Evolutionary conservation across 257 asterid genomes (phyloP).

Genomic region (Rauvolfia tetraphylla): DNA sequence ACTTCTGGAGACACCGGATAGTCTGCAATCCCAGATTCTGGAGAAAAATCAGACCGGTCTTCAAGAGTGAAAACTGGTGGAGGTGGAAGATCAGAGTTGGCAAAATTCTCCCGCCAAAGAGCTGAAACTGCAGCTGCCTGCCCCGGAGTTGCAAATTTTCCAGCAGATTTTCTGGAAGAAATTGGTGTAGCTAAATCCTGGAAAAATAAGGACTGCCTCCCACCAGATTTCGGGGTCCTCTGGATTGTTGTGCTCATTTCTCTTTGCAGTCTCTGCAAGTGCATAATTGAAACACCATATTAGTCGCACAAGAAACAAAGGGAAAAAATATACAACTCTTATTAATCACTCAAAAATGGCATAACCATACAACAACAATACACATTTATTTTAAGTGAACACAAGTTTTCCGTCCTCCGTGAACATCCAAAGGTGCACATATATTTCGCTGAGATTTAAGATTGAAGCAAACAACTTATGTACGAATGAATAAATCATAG

Average conservation of each 20-base stretch:
- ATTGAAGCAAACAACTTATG: neutral
- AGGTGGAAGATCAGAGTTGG: slow-evolving; percentile 92
- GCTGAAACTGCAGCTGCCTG: slow-evolving; percentile 98
- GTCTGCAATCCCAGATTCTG: slow-evolving; percentile 70
- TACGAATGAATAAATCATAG: no score
- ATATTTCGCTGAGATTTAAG: neutral
- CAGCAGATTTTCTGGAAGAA: slow-evolving; percentile 65
- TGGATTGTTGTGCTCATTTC: slow-evolving; percentile 53
- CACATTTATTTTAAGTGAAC: neutral
- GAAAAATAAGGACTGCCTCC: slow-evolving; percentile 77
- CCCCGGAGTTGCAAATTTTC: slow-evolving; percentile 68
- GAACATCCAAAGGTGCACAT: neutral
- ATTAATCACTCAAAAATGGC: neutral
- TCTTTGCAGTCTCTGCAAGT: slow-evolving; percentile 11
- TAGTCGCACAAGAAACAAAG: neutral
- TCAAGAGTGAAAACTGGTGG: slow-evolving; percentile 90
- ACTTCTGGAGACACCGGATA: slow-evolving; percentile 70
- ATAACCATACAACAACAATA: neutral
- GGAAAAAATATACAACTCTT: neutral
- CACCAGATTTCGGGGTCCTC: slow-evolving; percentile 79
- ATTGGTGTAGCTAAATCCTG: slow-evolving; percentile 89
- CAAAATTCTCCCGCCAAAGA: slow-evolving; percentile 88
- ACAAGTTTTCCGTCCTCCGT: neutral
- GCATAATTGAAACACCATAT: neutral
- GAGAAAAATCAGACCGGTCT: slow-evolving; percentile 70